Conservation (phyloP, 305 asterid genomes). For the Fraxinus greggii region DNA sequence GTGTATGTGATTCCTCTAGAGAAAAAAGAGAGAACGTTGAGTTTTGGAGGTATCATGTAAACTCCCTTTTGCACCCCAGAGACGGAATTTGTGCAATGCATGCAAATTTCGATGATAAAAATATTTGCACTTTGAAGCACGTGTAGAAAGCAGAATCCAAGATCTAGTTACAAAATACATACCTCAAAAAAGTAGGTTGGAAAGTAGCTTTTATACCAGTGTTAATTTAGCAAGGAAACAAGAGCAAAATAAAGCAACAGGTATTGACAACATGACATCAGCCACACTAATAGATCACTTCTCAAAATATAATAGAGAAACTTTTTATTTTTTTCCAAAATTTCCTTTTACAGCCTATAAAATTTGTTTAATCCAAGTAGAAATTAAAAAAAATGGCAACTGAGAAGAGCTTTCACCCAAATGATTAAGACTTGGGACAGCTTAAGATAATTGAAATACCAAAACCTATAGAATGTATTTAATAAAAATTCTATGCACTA, state of each 20-base stretch:
- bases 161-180: not conserved
- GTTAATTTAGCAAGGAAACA: not conserved
- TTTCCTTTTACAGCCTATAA: not conserved
- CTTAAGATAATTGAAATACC: not conserved
- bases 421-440: not conserved
- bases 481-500: not conserved
- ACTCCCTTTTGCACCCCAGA: not conserved
- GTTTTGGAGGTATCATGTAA: not conserved
- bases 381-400: not conserved
- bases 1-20: not conserved
- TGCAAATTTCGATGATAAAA: not conserved
- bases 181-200: not conserved
- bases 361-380: not conserved
- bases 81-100: not conserved
- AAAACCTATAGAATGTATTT: not conserved
- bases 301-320: not conserved
- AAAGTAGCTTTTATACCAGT: not conserved
- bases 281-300: not conserved
- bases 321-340: not conserved
- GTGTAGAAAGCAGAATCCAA: not conserved
- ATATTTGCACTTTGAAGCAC: not conserved
- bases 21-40: not conserved
- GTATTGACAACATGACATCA: not conserved
- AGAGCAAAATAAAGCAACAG: not conserved
- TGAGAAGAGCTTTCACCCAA: not conserved